Percentiles rank a stretch among this genome's conserved stretches.
These are phyloP conservation scores for Arxiozyma slooffiae DNA, from an alignment of 1,139 yeast genomes.

Conservation along the genomic window DNA sequence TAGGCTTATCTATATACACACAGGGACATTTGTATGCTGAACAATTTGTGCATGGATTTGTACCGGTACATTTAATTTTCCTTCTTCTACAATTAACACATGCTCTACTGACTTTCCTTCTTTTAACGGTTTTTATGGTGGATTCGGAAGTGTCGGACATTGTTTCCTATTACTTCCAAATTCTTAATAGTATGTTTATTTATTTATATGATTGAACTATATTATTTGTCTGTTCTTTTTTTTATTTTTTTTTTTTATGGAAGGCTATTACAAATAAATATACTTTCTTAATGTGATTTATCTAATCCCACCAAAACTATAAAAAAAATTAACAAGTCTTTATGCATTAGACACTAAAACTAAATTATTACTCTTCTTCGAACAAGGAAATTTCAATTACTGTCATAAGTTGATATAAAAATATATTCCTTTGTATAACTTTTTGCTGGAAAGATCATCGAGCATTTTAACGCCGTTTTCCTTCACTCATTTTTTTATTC, in stretches of 20 bases:
- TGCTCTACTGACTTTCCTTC: conserved; percentile 35
- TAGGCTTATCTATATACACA: conserved; percentile 4
- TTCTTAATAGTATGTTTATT: not conserved
- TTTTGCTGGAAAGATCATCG: not conserved
- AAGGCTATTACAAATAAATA: not conserved
- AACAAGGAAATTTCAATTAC: not conserved
- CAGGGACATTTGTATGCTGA: conserved; percentile 23
- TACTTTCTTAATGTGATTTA: not conserved
- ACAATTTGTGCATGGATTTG: conserved; percentile 26
- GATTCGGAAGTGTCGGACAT: not conserved
- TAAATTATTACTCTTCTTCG: too few relatives aligned
- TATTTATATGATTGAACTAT: too few relatives aligned
- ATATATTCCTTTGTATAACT: too few relatives aligned
- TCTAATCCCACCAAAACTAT: not conserved
- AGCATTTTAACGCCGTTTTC: not conserved
- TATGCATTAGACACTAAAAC: not conserved
- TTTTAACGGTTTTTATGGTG: conserved; percentile 30
- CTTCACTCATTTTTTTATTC: not conserved
- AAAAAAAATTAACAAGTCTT: not conserved
- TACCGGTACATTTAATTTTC: conserved; percentile 54
- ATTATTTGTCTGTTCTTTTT: not conserved
- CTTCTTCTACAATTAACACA: conserved; percentile 53
- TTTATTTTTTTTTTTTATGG: too few relatives aligned
- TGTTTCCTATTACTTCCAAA: not conserved
- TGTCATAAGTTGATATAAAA: not conserved